Base-by-base conservation (phyloP, 176 grass and related monocot genomes). In the Ensete glaucum region DNA sequence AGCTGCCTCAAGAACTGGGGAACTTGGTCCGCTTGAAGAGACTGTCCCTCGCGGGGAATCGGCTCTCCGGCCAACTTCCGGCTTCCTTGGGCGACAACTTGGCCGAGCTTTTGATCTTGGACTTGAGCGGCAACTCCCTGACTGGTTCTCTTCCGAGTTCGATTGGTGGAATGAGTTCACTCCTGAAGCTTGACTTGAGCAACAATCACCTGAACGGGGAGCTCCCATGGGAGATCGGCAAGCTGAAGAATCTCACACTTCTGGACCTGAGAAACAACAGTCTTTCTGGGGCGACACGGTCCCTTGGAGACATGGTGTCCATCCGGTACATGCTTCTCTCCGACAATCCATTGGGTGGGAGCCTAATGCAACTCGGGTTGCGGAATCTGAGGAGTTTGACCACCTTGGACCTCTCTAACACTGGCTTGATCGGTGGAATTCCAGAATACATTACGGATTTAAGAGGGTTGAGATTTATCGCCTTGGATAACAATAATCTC, bases 241-340 rank as follows among this genome's bases (percentile, higher is more conserved):
- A 23, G 60, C 75, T 65, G 60, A 65, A 49, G 24, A 67, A 50
- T 60, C 75, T 77, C 60, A 67, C 75, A 16, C 50, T 77, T 6
- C 48, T 77, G 9, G 62, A 77, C 49, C 62, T 77, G 20, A 77
- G 60, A 17, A 77, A 66, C 75, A 77, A 77, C 75, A 77, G 25
- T 43, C 50, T 77, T 14, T 66, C 60, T 16, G 75, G 75, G 7
- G 50, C 7, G 60, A 11, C 24, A 11, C 26, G n/a, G 8, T 58
- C 26, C 19, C 50, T 77, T 23, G 48, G 50, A 62, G 75, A 49
- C 49, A 65, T 77, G 59, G n/a, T 21, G 9, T 52, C 75, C 1
- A 20, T 77, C 34, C 59, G 53, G 20, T 34, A 77, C 22, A 13
- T 77, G 75, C 49, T 77, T 51, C 49, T 77, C n/a, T 64, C 75